These are phyloP conservation scores for Psilocybe sp. DNA, from an alignment of 768 basidiomycete genomes.

Conservation along the genomic window DNA sequence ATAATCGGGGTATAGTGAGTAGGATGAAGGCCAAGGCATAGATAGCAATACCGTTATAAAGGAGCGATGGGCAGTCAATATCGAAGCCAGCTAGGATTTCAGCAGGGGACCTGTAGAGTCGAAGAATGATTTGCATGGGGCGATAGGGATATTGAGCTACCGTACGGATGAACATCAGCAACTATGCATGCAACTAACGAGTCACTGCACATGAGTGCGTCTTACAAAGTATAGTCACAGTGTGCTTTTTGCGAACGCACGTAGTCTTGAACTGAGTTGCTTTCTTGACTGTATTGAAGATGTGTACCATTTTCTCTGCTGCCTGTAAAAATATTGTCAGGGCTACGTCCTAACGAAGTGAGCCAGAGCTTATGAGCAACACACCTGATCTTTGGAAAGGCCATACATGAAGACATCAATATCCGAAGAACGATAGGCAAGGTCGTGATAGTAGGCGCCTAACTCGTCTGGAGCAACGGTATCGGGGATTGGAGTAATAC, in stretches of 20 bases:
- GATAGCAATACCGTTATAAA: slow-evolving; percentile 14
- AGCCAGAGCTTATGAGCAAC: too few relatives aligned
- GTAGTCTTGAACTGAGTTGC: slow-evolving; percentile 50
- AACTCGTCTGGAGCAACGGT: not conserved
- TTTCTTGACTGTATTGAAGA: slow-evolving; percentile 45
- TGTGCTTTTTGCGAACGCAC: slow-evolving; percentile 45
- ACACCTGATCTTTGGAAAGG: slow-evolving; percentile 36
- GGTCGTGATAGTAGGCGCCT: slow-evolving; percentile 34
- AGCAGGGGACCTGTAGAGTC: slow-evolving; percentile 44
- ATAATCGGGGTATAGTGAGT: too few relatives aligned
- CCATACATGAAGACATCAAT: slow-evolving; percentile 48
- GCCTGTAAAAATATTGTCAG: slow-evolving; percentile 22
- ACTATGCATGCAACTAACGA: too few relatives aligned
- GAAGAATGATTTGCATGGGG: slow-evolving; percentile 44
- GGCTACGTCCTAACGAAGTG: not conserved
- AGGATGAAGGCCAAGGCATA: too few relatives aligned
- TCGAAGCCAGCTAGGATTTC: slow-evolving; percentile 52
- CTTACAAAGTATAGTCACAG: slow-evolving; percentile 48
- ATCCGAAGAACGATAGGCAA: slow-evolving; percentile 41
- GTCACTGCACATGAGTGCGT: too few relatives aligned
- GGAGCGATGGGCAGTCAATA: slow-evolving; percentile 43
- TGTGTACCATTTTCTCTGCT: slow-evolving; percentile 39
- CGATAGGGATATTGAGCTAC: slow-evolving; percentile 16
- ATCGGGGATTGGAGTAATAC: slow-evolving; percentile 33
- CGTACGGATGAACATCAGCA: too few relatives aligned